Conservation (phyloP, 805 yeast species). For the Wickerhamomyces subpelliculosus region DNA sequence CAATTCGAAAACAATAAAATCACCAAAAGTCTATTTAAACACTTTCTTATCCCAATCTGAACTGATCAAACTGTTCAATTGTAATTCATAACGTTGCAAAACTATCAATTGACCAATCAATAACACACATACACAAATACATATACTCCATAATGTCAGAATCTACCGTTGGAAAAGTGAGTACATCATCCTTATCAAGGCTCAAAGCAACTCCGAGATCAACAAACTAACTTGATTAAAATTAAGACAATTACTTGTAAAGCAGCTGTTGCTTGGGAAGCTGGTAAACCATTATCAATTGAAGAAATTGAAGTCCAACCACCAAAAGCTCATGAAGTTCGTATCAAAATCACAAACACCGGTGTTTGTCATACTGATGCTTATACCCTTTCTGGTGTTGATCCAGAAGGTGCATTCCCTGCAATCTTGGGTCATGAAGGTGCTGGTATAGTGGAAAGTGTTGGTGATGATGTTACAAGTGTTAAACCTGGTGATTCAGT, state of each 20-base stretch:
- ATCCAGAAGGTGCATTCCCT: slow-evolving; percentile 96
- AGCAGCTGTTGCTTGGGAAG: slow-evolving; percentile 98
- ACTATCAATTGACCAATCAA: no score
- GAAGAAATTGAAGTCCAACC: slow-evolving; percentile 89
- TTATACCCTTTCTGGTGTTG: slow-evolving; percentile 87
- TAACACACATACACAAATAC: no score
- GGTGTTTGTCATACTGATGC: slow-evolving; percentile 99
- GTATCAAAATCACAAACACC: slow-evolving; percentile 79
- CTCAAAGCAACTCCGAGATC: background rate
- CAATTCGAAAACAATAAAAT: no score
- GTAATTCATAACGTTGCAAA: no score
- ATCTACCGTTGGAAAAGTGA: slow-evolving; percentile 2
- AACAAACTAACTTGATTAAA: background rate
- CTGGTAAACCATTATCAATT: slow-evolving; percentile 71
- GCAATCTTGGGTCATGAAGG: slow-evolving; percentile 95
- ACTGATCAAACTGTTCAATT: no score
- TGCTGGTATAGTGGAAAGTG: slow-evolving; percentile 91
- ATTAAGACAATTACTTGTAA: slow-evolving; percentile 65
- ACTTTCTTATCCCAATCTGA: no score
- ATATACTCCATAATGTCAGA: background rate
- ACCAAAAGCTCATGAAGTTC: slow-evolving; percentile 95
- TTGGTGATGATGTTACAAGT: slow-evolving; percentile 89
- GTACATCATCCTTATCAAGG: background rate
- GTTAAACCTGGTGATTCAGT: slow-evolving; percentile 94
- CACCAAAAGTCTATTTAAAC: no score